Evolutionary conservation across 345 rosid genomes (phyloP), one percentile per base, ranked within the genome.

Genomic region (Aquilaria sinensis): DNA sequence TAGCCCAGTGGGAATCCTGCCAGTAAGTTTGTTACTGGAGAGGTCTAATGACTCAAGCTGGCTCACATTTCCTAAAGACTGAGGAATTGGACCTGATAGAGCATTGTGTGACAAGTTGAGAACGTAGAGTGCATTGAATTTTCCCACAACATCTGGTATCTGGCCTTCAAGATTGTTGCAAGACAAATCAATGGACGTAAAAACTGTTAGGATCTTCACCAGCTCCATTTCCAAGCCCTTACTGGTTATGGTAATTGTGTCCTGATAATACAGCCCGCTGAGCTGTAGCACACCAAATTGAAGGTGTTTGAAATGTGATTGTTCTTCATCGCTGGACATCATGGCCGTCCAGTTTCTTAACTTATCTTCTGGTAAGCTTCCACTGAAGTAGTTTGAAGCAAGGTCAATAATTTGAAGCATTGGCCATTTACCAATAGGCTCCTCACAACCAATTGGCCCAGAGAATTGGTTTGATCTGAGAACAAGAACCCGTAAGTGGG

Each of bases 201-300:
- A 81, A 2, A 76, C 0, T 2, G 74, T 72, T 34, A 77, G 77
- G 66, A 83, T 79, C 69, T 86, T 86, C 41, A 23, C 37, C 0
- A 80, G 51, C 67, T 78, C 72, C 70, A 83, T 3, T 29, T 66
- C 30, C 15, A 71, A 56, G 23, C 87, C 87, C 67, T 81, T 86
- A 70, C 33, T 2, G 29, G 79, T 83, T 6, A 86, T 74, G 1
- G 75, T 74, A 46, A 82, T 46, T 1, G 67, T 29, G 53, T 77
- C 88, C 57, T 59, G 76, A 64, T 79, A 80, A 51, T 72, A 78
- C 1, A 56, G 3, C 4, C 4, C 2, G 16, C 7, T 54, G 15
- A 57, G 56, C 3, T 0, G 0, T 13, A 79, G 55, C 29, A 56
- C 10, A 15, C 46, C 14, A 57, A 31, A 77, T 4, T 13, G 76